These are phyloP conservation scores for Diphasiastrum complanatum DNA, from an alignment of 83 land plant species.

Conservation along the genomic window DNA sequence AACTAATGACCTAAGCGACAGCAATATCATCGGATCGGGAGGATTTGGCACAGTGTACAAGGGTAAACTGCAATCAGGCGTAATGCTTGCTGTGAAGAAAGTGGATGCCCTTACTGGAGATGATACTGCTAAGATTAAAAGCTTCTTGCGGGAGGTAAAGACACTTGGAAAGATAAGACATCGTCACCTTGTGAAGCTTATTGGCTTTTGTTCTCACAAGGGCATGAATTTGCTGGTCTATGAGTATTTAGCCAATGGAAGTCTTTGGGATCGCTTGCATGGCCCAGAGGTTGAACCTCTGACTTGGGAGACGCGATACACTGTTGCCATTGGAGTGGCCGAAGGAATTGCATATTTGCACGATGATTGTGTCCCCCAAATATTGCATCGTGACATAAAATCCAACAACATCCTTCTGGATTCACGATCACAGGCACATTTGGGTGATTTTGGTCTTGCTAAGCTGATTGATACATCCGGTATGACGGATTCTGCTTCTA, in stretches of 20 bases:
- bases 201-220: too few species aligned
- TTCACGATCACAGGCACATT: slow-evolving; percentile 3
- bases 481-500: background rate
- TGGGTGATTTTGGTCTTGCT: slow-evolving; percentile 11
- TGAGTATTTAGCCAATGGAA: slow-evolving; percentile 11
- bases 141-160: too few species aligned
- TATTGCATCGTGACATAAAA: slow-evolving; percentile 9
- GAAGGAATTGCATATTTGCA: slow-evolving; percentile 17
- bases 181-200: too few species aligned
- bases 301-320: slow-evolving; percentile 2
- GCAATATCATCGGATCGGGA: slow-evolving; percentile 46
- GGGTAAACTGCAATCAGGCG: slow-evolving; percentile 31
- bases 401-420: slow-evolving; percentile 18
- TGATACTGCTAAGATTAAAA: too few species aligned
- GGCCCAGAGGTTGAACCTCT: background rate
- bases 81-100: slow-evolving; percentile 41
- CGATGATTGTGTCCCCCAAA: slow-evolving; percentile 5
- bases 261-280: background rate
- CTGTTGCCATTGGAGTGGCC: slow-evolving; percentile 9
- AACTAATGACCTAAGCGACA: slow-evolving; percentile 38
- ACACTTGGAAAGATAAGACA: too few species aligned
- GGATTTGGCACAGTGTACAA: slow-evolving; percentile 42
- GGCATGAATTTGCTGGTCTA: too few species aligned
- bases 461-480: slow-evolving; percentile 1
- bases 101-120: too few species aligned